phyloP scores from a whole-genome alignment of 2,329 filamentous ascomycete genomes.

The Podosphaera aphanis region DNA sequence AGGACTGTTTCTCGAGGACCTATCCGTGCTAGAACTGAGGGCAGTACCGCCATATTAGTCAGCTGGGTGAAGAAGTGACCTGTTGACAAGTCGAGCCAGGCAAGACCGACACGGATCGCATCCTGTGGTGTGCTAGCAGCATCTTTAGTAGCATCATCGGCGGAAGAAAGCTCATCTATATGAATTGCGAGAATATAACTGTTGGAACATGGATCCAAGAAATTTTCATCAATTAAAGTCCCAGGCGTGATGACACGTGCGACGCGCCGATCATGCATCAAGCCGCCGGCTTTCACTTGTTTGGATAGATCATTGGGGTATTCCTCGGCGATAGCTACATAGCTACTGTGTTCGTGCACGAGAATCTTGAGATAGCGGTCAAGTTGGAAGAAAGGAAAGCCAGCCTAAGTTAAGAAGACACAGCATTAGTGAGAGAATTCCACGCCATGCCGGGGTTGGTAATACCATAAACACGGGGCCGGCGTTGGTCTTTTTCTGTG shows the following conservation, averaged over 20 bases:
- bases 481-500: conserved; percentile 48
- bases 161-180: conserved; percentile 18
- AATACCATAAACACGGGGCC: conserved; percentile 67
- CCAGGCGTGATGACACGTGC: conserved; percentile 79
- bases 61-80: conserved; percentile 78
- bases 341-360: conserved; percentile 71
- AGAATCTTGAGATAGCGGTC: conserved; percentile 82
- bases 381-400: conserved; percentile 81
- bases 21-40: conserved; percentile 65
- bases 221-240: conserved; percentile 90
- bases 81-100: conserved; percentile 89
- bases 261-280: conserved; percentile 67
- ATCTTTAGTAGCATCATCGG: neutral
- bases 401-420: conserved; percentile 30
- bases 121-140: neutral
- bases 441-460: neutral
- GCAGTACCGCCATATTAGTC: conserved; percentile 43
- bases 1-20: conserved; percentile 68
- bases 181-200: conserved; percentile 79
- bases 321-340: conserved; percentile 88
- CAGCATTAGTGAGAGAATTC: neutral
- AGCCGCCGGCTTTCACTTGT: conserved; percentile 49
- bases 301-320: conserved; percentile 51
- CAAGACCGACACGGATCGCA: conserved; percentile 38
- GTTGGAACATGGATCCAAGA: conserved; percentile 82